Base-by-base conservation (phyloP, 2,329 filamentous ascomycete species). In the Cercospora brassicicola region DNA sequence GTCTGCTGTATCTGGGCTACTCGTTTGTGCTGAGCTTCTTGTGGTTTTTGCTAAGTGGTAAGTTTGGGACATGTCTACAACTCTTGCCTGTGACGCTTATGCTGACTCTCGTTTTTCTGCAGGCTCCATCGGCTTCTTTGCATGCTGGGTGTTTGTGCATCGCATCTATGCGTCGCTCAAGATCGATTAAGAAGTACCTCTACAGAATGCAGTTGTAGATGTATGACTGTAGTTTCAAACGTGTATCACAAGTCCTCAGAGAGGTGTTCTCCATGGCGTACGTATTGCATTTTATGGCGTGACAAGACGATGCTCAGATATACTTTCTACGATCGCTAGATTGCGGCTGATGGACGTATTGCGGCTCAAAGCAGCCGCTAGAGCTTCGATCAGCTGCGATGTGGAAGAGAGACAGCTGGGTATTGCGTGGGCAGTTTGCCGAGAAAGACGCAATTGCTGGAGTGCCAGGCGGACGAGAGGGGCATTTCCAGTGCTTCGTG, bases 151-250 rank as follows among this genome's bases (percentile, higher is more conserved):
- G 78, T 99, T 99, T 78, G 91, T 96, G 63, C 88, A 92, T 73
- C 94, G 91, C 79, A 99, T 99, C 69, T 99, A 99, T 80, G 84
- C 89, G 26, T 97, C 94, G n/a, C 96, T 99, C 83, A 99, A 99
- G 85, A 93, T 99, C 72, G 95, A 99, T 79, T 99, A 81, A 84
- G 61, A 23, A 31, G 8, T 28, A 1, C 23, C 26, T 5, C 7
- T 55, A 30, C 48, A 55, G 20, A 28, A 15, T 55, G 23, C 48
- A 28, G 48, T 55, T 28, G 11, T 30, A 28, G 15, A 26, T 15
- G 48, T n/a, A 55, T 55, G 4, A 26, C 23, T 55, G 23, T 28
- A 55, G 23, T n/a, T n/a, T n/a, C 23, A 7, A 39, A 36, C 59
- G 28, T 61, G 59, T 61, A 61, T 30, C 7, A 23, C 2, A 30